A percentile compares a stretch with the other conserved stretches of the same genome.
Evolutionary conservation across 2,329 filamentous ascomycete species (phyloP).

Genomic region (Coniochaeta sp.): DNA sequence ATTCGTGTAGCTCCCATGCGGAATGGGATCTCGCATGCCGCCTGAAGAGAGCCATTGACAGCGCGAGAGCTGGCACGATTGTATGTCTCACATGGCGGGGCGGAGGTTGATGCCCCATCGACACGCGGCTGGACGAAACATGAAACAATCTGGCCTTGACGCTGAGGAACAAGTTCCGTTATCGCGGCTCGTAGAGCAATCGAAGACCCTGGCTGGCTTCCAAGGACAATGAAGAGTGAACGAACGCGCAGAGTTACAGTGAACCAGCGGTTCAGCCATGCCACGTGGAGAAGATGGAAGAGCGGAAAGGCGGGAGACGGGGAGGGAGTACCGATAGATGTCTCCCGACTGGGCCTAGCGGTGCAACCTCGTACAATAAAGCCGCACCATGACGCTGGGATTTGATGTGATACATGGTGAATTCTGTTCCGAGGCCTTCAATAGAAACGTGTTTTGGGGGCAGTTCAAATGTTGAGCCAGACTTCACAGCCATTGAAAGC

Average conservation of each 20-base stretch:
- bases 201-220: neutral
- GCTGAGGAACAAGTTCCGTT: neutral
- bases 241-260: neutral
- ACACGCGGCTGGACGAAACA: constrained; percentile 2
- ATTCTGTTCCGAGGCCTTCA: no score
- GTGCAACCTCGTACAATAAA: neutral
- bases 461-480: neutral
- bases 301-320: neutral
- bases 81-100: neutral
- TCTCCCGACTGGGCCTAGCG: neutral
- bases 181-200: neutral
- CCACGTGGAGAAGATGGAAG: constrained; percentile 1
- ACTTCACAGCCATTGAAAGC: neutral
- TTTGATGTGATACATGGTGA: no score
- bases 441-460: neutral
- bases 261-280: neutral
- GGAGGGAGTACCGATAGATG: neutral
- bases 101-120: neutral
- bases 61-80: neutral
- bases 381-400: neutral
- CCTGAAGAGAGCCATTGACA: neutral
- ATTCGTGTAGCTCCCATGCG: neutral
- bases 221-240: neutral
- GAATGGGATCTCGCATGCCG: neutral
- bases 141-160: constrained; percentile 1